A percentile compares a stretch with the other conserved stretches of the same genome.
Evolutionary conservation across 140 eudicot genomes (phyloP).

Genomic region (Stevia rebaudiana): DNA sequence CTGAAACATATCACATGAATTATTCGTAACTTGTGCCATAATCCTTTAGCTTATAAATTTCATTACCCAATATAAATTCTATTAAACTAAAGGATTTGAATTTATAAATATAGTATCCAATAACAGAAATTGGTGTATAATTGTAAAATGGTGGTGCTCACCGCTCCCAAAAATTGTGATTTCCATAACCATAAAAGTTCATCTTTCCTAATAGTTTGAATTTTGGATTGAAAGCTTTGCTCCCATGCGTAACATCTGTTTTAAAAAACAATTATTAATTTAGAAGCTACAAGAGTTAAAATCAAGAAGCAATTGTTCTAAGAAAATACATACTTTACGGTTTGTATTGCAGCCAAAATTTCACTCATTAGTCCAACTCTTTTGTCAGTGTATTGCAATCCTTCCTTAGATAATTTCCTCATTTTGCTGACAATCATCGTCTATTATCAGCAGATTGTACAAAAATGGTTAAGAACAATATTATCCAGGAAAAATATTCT

Average conservation of each 20-base stretch:
- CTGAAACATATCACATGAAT: not conserved
- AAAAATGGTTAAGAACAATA: slow-evolving; percentile 19
- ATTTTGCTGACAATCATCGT: slow-evolving; percentile 74
- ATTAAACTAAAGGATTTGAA: not conserved
- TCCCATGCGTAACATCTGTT: slow-evolving; percentile 99
- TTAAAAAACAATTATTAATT: not conserved
- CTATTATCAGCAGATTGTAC: slow-evolving; percentile 35
- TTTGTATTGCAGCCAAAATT: slow-evolving; percentile 89
- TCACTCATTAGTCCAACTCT: slow-evolving; percentile 96
- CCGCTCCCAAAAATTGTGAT: slow-evolving; percentile 82
- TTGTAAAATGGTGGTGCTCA: slow-evolving; percentile 27
- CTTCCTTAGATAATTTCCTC: slow-evolving; percentile 82
- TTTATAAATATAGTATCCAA: not conserved
- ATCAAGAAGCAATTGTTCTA: not conserved
- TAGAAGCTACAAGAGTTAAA: not conserved
- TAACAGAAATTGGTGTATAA: not conserved
- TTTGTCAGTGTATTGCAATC: slow-evolving; percentile 87
- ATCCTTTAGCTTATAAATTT: not conserved
- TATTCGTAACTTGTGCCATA: not conserved
- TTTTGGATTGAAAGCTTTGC: slow-evolving; percentile 72
- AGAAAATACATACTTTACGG: slow-evolving; percentile 57
- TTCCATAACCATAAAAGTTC: slow-evolving; percentile 87
- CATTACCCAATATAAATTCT: no score
- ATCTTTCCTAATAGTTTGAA: slow-evolving; percentile 59
- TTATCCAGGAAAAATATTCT: not conserved